Evolutionary conservation across 192 early-diverging fungal species (phyloP), one percentile per base, ranked within the genome.

Genomic region (Linderina pennispora): DNA sequence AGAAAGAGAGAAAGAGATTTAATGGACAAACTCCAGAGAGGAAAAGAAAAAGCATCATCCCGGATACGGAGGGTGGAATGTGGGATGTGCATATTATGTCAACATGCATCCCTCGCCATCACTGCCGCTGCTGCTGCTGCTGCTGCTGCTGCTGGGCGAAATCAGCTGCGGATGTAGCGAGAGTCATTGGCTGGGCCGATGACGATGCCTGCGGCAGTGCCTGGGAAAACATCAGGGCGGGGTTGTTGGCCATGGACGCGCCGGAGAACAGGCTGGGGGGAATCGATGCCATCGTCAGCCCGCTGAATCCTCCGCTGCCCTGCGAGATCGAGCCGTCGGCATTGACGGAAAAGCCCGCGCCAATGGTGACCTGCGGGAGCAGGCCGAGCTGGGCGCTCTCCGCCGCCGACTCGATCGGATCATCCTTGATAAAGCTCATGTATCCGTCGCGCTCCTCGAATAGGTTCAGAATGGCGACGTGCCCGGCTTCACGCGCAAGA

Each of bases 401-500:
- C 15, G 35, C 35, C 15, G 35, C 35, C 15, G 35, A 8, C 5
- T 4, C 50, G 8, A 52, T 31, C 14, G 55, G 58, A 13, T 61
- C 69, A 28, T 73, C 69, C 39, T 48, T 46, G 32, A 75, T 63
- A 47, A 69, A 70, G 17, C 35, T 54, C 53, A 62, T 36, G 31
- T 70, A 75, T 1, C 53, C 61, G 5, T 58, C 66, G 16, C 62
- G 62, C 28, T 62, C 62, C 40, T 76, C 66, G 1, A 65, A 44
- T 10, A 70, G 5, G 37, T 34, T 4, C 41, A 50, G 45, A 2
- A 55, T 32, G 36, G 57, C 34, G 8, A 15, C 18, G 13, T 61
- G 45, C 0, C 55, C 58, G 32, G 41, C 22, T 0, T 48, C 22
- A 21, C 50, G 38, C 8, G 65, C 74, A 14, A 70, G n/a, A 15